Evolutionary conservation across 23 red algal genomes (phyloP).

Genomic region (Cyanidiococcus yangmingshanensis): DNA sequence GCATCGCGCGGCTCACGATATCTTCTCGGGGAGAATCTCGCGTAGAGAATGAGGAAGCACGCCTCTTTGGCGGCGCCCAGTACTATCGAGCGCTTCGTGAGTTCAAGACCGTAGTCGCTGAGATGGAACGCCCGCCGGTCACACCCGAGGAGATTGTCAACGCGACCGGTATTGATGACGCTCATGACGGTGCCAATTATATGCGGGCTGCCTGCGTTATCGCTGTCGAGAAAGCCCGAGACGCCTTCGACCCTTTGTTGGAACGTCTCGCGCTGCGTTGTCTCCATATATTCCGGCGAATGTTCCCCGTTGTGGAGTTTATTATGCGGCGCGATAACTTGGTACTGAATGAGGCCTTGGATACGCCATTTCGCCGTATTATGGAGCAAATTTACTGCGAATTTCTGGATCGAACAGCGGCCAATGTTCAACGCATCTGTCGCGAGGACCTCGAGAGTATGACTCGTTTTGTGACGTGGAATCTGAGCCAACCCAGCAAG

Average conservation of each 20-base stretch:
- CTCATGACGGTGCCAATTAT: slow-evolving; percentile 11
- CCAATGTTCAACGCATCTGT: background rate
- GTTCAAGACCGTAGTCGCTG: slow-evolving; percentile 6
- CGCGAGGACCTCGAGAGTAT: slow-evolving; percentile 20
- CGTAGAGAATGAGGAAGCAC: slow-evolving; percentile 13
- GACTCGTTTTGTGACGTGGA: slow-evolving; percentile 16
- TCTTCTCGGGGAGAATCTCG: background rate
- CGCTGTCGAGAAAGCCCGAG: background rate
- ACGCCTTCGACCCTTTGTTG: slow-evolving; percentile 8
- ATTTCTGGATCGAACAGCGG: background rate
- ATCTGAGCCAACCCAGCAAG: slow-evolving; percentile 19
- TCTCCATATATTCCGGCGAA: slow-evolving; percentile 13
- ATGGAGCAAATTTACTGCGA: slow-evolving; percentile 18
- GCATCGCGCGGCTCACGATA: background rate
- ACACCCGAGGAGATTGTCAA: slow-evolving; percentile 17
- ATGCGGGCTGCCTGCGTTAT: slow-evolving; percentile 17
- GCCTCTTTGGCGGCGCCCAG: slow-evolving; percentile 19
- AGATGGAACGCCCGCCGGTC: slow-evolving; percentile 17
- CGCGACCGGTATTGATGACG: slow-evolving; percentile 13
- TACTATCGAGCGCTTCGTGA: slow-evolving; percentile 11
- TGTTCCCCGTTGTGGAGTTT: slow-evolving; percentile 8
- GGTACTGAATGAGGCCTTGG: background rate
- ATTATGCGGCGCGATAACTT: background rate
- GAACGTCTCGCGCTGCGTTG: slow-evolving; percentile 5
- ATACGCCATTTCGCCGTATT: background rate